Evolutionary conservation across 139 green algal genomes (phyloP).

Genomic region (Picochlorum sp.): DNA sequence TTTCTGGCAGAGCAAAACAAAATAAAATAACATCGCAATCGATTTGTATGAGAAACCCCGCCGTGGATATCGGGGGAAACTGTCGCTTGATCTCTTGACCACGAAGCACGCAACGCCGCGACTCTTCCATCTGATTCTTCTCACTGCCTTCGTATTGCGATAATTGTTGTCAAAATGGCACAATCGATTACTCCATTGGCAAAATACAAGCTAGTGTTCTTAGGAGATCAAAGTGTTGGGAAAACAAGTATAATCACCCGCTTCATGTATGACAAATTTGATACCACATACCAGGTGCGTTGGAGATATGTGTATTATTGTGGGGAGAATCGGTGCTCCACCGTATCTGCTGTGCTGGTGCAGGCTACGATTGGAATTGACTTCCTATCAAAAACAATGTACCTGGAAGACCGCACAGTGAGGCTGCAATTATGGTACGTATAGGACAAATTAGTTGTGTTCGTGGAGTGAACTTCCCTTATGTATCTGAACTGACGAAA

Average conservation of each 20-base stretch:
- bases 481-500: neutral
- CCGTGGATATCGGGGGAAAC: too few relatives aligned
- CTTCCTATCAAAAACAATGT: constrained; percentile 99
- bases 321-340: too few relatives aligned
- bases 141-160: too few relatives aligned
- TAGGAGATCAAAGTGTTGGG: constrained; percentile 83
- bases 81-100: too few relatives aligned
- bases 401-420: constrained; percentile 97
- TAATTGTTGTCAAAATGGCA: neutral
- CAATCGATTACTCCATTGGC: constrained; percentile 67
- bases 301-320: neutral
- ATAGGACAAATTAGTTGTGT: neutral
- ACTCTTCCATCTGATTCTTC: too few relatives aligned
- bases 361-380: constrained; percentile 99
- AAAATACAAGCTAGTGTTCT: constrained; percentile 98
- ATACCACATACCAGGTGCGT: constrained; percentile 94
- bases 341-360: neutral
- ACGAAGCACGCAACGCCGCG: too few relatives aligned
- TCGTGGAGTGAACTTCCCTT: too few relatives aligned
- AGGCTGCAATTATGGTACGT: constrained; percentile 93
- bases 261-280: constrained; percentile 99
- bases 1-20: too few relatives aligned
- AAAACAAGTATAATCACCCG: constrained; percentile 98
- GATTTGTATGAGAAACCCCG: too few relatives aligned
- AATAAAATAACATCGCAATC: too few relatives aligned